Base-by-base conservation (phyloP, 306 rosid genomes). In the Mimosa pudica region DNA sequence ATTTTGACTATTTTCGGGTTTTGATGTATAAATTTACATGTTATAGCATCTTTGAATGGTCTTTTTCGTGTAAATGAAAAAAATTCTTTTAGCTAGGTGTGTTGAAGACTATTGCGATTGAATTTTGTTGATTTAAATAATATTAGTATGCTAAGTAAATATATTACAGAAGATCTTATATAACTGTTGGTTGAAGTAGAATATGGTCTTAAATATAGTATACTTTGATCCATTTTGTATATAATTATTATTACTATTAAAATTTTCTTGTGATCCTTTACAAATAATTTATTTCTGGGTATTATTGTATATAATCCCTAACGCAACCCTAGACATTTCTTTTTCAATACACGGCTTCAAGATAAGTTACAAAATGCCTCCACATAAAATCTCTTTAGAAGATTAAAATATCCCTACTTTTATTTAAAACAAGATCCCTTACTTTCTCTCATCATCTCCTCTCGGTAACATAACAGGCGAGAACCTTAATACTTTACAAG, bases 11-110 rank as follows among this genome's bases (percentile, higher is more conserved):
- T 33, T 71, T 33, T 63, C 9, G 44, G 72, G 45, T 33, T 51
- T 66, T 61, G 63, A 2, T 46, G 65, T 24, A 47, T 71, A 38
- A 71, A 55, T 35, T 6, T 77, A 18, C 60, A 32, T 70, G 61
- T 57, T 42, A 46, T 46, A 35, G 76, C 54, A 42, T 35, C 4
- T 70, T 46, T 46, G 65, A 14, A 35, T 70, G 7, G 51, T 35
- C 30, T 24, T 52, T 18, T 33, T 69, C 3, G 11, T 46, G 49
- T 46, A 4, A 49, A 16, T 10, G 20, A 20, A 79, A 24, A 24
- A 13, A 79, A 33, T 60, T 70, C 41, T 79, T 46, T 3, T 67
- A 14, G 30, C 12, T 2, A 55, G 9, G 6, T 7, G 60, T 9
- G 61, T n/a, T 55, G 10, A 55, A 55, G 30, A 55, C 16, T 17